Evolutionary conservation across 169 alveolate genomes (phyloP).

Genomic region (Plasmodium gonderi): DNA sequence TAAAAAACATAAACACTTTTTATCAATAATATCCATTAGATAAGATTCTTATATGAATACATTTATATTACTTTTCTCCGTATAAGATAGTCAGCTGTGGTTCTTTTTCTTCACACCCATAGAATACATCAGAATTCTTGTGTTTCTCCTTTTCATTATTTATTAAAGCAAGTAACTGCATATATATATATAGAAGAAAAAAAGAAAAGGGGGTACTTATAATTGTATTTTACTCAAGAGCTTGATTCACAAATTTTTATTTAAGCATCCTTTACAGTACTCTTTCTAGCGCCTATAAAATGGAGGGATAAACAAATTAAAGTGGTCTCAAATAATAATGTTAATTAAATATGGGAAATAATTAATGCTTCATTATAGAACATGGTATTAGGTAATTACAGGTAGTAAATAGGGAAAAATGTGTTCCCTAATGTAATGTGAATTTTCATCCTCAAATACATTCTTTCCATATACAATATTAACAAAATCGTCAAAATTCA

Average conservation of each 20-base stretch:
- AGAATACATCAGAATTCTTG: conserved; percentile 34
- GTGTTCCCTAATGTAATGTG: conserved; percentile 31
- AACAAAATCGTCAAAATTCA: conserved; percentile 75
- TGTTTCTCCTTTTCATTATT: conserved; percentile 69
- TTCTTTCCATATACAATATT: conserved; percentile 58
- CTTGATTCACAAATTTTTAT: not conserved
- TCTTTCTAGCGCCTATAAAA: conserved; percentile 69
- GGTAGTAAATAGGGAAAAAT: conserved; percentile 66
- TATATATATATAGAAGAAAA: conserved; percentile 2
- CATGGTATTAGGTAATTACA: conserved; percentile 17
- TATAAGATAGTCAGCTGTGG: not conserved
- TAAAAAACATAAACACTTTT: conserved; percentile 10
- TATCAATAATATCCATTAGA: not conserved
- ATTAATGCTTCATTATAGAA: not conserved
- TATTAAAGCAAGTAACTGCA: conserved; percentile 54
- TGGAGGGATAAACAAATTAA: conserved; percentile 6
- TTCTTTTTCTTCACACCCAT: conserved; percentile 15
- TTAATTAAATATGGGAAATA: not conserved
- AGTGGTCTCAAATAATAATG: not conserved
- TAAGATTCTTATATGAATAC: not conserved
- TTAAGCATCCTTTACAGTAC: not conserved
- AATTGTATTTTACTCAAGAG: not conserved
- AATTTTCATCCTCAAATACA: conserved; percentile 69
- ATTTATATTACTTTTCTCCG: conserved; percentile 35
- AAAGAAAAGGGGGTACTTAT: not conserved